These are phyloP conservation scores for Trichoderma sp. DNA, from an alignment of 2,329 filamentous ascomycete species.

Conservation along the genomic window DNA sequence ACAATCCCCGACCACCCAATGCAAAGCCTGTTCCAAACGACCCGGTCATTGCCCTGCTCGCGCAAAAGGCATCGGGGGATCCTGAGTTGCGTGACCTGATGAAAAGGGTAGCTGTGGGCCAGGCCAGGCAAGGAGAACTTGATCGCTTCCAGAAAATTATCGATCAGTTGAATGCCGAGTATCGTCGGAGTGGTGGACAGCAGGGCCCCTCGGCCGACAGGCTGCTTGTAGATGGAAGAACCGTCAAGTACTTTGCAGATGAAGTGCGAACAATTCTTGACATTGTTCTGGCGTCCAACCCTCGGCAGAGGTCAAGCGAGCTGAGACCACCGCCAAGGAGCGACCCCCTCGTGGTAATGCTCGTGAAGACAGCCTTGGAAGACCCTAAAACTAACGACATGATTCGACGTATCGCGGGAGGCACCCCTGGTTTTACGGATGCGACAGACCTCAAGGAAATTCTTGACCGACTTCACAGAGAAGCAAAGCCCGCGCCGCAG, in stretches of 20 bases:
- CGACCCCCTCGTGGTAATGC: constrained; percentile 59
- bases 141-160: constrained; percentile 80
- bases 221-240: constrained; percentile 58
- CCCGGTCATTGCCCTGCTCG: constrained; percentile 79
- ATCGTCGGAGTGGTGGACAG: constrained; percentile 55
- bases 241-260: constrained; percentile 63
- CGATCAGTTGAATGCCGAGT: constrained; percentile 70
- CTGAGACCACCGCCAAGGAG: constrained; percentile 58
- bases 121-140: constrained; percentile 71
- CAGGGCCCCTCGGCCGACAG: constrained; percentile 59
- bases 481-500: constrained; percentile 45
- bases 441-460: constrained; percentile 57
- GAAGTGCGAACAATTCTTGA: constrained; percentile 62
- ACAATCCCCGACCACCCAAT: constrained; percentile 28
- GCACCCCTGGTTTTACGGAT: constrained; percentile 56
- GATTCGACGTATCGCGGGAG: constrained; percentile 58
- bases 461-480: constrained; percentile 53
- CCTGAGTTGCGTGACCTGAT: constrained; percentile 75
- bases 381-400: constrained; percentile 53
- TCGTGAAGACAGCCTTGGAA: constrained; percentile 62
- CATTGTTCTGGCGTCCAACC: constrained; percentile 63
- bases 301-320: constrained; percentile 57
- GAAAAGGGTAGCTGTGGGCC: constrained; percentile 79
- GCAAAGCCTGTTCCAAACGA: constrained; percentile 53
- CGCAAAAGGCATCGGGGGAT: constrained; percentile 74